Evolutionary conservation across 208 protist species (phyloP).

Genomic region (Eutreptiella sp.): DNA sequence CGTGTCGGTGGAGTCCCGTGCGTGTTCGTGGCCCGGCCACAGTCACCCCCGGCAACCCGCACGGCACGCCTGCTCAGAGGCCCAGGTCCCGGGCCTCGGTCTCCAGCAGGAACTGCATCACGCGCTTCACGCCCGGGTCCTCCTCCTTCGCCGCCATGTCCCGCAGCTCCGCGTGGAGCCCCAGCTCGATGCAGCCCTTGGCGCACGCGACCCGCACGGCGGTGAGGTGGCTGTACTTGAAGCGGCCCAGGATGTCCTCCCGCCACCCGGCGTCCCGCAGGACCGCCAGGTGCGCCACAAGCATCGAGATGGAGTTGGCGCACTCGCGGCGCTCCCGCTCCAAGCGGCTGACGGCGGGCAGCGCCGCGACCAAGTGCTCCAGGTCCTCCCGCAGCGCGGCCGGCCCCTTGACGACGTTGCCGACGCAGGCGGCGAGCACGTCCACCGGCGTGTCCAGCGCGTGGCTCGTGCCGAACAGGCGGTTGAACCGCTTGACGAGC

Average conservation of each 20-base stretch:
- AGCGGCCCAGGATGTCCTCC: background rate
- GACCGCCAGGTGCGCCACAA: background rate
- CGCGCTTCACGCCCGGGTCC: background rate
- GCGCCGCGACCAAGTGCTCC: background rate
- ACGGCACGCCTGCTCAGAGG: no score
- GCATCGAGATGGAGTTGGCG: background rate
- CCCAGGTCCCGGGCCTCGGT: no score
- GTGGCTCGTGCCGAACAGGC: conserved; percentile 71
- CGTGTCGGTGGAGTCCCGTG: no score
- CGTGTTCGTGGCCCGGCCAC: no score
- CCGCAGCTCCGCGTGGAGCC: background rate
- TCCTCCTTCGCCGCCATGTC: background rate
- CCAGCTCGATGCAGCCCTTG: background rate
- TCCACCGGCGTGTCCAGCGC: conserved; percentile 76
- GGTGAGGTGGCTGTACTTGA: background rate
- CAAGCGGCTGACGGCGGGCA: background rate
- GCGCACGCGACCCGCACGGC: conserved; percentile 8
- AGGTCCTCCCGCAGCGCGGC: conserved; percentile 26
- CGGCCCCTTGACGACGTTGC: conserved; percentile 56
- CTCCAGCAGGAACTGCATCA: no score
- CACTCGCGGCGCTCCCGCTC: background rate
- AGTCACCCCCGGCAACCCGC: no score
- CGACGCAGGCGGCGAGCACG: conserved; percentile 64
- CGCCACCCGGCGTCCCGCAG: background rate
- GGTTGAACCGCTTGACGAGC: conserved; percentile 76